Conservation (phyloP, 1,284 basidiomycete genomes). For the Trametes polyzona region DNA sequence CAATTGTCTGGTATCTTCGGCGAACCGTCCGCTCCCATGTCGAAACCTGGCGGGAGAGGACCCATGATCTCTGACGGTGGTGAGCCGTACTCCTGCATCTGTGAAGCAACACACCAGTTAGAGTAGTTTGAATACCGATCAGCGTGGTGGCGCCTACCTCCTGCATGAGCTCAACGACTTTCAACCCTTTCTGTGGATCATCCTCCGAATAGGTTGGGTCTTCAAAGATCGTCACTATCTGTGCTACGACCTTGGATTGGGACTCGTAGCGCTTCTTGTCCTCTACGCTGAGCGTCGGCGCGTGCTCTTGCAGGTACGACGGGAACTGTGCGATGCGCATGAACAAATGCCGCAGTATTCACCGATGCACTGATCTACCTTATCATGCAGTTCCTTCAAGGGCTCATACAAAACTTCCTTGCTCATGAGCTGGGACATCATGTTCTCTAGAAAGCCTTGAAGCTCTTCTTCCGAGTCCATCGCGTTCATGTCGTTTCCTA, state of each 20-base stretch:
- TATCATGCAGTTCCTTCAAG: constrained; percentile 84
- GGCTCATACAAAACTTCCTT: constrained; percentile 95
- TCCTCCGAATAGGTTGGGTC: constrained; percentile 67
- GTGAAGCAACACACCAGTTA: constrained; percentile 11
- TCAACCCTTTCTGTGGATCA: constrained; percentile 53
- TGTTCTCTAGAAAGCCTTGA: constrained; percentile 80
- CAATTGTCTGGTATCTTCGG: constrained; percentile 61
- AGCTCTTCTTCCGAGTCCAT: constrained; percentile 66
- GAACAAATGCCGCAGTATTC: neutral
- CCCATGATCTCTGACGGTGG: constrained; percentile 94
- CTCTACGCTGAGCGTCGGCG: constrained; percentile 51
- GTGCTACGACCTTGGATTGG: constrained; percentile 67
- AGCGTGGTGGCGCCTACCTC: constrained; percentile 52
- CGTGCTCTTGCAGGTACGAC: constrained; percentile 67
- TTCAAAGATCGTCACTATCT: constrained; percentile 80
- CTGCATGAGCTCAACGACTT: constrained; percentile 74
- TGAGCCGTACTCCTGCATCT: constrained; percentile 88
- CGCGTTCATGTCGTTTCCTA: constrained; percentile 25
- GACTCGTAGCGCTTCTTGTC: constrained; percentile 74
- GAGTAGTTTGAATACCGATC: neutral
- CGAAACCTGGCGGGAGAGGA: constrained; percentile 81
- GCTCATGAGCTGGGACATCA: constrained; percentile 95
- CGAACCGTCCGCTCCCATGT: constrained; percentile 57
- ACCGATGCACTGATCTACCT: constrained; percentile 50
- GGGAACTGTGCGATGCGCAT: constrained; percentile 67